Conservation (phyloP, 2,329 filamentous ascomycete genomes). For the Colletotrichum cordylinicola region DNA sequence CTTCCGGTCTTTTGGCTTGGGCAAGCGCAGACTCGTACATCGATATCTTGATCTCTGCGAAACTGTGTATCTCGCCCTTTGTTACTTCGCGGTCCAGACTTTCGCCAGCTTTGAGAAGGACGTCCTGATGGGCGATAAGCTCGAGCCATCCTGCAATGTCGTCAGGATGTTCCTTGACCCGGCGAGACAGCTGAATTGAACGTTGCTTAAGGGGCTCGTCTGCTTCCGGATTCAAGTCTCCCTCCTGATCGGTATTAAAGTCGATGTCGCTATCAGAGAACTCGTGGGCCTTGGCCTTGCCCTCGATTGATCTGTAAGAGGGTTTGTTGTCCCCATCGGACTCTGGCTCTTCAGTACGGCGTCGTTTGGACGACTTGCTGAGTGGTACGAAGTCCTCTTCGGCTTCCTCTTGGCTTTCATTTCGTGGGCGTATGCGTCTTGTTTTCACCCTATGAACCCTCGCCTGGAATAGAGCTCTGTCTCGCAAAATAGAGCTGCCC, state of each 20-base stretch:
- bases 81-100: slow-evolving; percentile 51
- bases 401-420: slow-evolving; percentile 13
- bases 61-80: slow-evolving; percentile 67
- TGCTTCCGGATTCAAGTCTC: slow-evolving; percentile 33
- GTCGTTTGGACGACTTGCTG: not conserved
- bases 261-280: slow-evolving; percentile 55
- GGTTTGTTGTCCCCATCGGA: slow-evolving; percentile 49
- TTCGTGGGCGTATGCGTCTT: slow-evolving; percentile 44
- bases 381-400: slow-evolving; percentile 57
- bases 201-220: slow-evolving; percentile 56
- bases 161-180: slow-evolving; percentile 68
- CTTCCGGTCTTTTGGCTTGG: slow-evolving; percentile 51
- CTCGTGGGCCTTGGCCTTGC: slow-evolving; percentile 60
- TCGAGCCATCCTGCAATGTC: slow-evolving; percentile 78
- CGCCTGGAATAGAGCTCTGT: slow-evolving; percentile 55
- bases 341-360: slow-evolving; percentile 48
- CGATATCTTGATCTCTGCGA: slow-evolving; percentile 80
- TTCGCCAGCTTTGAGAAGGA: slow-evolving; percentile 60
- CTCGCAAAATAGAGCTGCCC: slow-evolving; percentile 43
- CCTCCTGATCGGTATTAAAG: slow-evolving; percentile 51
- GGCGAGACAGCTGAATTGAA: slow-evolving; percentile 67
- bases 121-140: slow-evolving; percentile 80
- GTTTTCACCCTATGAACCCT: slow-evolving; percentile 43
- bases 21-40: slow-evolving; percentile 80
- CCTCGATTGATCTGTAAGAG: slow-evolving; percentile 71